A percentile compares a stretch with the other conserved stretches of the same genome.
Conservation (phyloP, 208 protist genomes). For the Wallacemonas sp. region DNA sequence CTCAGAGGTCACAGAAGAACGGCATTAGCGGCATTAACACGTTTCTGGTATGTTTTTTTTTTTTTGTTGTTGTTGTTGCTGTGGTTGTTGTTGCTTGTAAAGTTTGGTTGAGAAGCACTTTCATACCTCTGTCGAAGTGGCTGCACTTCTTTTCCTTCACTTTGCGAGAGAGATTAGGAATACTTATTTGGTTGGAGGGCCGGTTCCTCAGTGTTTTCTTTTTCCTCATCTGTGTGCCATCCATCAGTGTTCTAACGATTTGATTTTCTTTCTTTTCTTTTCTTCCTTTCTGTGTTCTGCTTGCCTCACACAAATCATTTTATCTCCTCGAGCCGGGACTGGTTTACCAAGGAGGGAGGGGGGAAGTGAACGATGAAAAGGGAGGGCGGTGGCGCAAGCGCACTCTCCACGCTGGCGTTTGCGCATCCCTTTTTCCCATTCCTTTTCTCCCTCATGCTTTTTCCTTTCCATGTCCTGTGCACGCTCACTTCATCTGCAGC, state of each 20-base stretch:
- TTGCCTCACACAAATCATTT: too few relatives aligned
- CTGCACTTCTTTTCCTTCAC: background rate
- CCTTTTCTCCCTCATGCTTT: background rate
- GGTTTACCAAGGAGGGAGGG: background rate
- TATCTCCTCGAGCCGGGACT: background rate
- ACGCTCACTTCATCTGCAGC: background rate
- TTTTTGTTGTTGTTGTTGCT: background rate
- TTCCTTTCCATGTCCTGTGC: background rate
- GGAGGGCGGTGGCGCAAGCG: background rate
- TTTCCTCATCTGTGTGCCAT: background rate
- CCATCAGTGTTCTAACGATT: background rate
- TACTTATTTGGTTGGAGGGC: too few relatives aligned
- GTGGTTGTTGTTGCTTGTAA: too few relatives aligned
- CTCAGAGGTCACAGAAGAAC: background rate
- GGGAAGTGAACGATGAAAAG: slow-evolving; percentile 1
- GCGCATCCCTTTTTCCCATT: background rate
- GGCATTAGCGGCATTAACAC: slow-evolving; percentile 4
- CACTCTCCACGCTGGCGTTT: background rate
- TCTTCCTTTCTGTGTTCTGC: slow-evolving; percentile 3
- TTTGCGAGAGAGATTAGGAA: background rate
- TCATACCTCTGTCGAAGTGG: too few relatives aligned
- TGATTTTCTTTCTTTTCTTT: slow-evolving; percentile 3
- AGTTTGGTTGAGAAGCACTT: too few relatives aligned
- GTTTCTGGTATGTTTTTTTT: background rate
- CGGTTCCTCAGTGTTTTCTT: too few relatives aligned